Percentiles rank a stretch among this genome's conserved stretches.
Conservation (phyloP, 2,329 filamentous ascomycete genomes). For the Fusarium phyllophilum region DNA sequence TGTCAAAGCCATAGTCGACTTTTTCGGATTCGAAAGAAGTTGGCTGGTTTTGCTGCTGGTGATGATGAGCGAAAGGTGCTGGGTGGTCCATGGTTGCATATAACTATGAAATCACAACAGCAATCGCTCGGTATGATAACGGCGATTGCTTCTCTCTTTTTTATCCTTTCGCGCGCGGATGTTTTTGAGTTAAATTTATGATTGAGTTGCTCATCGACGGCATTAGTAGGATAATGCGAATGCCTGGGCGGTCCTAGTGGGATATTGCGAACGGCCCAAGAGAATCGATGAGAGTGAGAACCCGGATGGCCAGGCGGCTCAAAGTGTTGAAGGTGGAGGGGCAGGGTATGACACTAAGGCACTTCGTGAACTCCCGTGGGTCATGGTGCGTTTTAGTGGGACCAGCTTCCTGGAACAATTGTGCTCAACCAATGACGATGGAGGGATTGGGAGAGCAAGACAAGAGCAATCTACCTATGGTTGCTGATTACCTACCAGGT, state of each 20-base stretch:
- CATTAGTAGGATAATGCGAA: constrained; percentile 18
- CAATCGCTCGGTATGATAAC: constrained; percentile 2
- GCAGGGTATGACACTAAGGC: constrained; percentile 21
- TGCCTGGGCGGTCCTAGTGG: constrained; percentile 28
- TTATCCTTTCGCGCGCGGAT: background rate
- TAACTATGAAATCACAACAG: constrained; percentile 7
- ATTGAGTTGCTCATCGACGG: constrained; percentile 12
- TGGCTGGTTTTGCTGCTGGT: constrained; percentile 31
- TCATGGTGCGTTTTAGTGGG: constrained; percentile 9
- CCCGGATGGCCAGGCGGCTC: constrained; percentile 45
- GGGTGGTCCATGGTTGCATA: constrained; percentile 37
- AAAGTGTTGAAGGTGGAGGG: constrained; percentile 35
- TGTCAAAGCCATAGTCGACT: constrained; percentile 48
- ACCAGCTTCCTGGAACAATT: background rate
- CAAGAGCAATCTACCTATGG: background rate
- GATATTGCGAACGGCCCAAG: constrained; percentile 34
- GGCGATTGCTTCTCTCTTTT: constrained; percentile 7
- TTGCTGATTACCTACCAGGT: background rate
- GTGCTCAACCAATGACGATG: constrained; percentile 19
- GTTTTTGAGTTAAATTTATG: background rate
- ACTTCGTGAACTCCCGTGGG: constrained; percentile 29
- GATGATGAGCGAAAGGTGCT: constrained; percentile 32
- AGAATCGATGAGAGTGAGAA: constrained; percentile 40
- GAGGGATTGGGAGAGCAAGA: constrained; percentile 10
- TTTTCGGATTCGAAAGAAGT: constrained; percentile 37